These are phyloP conservation scores for Cytospora piceicola DNA, from an alignment of 2,329 filamentous ascomycete genomes.

Conservation along the genomic window DNA sequence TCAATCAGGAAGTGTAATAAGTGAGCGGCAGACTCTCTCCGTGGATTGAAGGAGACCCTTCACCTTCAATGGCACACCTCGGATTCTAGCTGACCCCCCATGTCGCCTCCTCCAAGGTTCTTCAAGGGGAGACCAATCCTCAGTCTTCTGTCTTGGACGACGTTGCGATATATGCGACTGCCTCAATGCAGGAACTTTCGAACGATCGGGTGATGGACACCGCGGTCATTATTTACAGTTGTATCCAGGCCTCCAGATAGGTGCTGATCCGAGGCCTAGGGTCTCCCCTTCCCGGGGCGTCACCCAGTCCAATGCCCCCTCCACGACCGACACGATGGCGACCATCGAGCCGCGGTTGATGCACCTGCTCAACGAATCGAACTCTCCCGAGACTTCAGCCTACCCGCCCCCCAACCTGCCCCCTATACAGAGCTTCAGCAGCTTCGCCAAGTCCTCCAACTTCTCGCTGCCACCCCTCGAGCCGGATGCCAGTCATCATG, in stretches of 20 bases:
- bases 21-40: not conserved
- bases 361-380: conserved; percentile 64
- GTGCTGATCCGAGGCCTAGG: conserved; percentile 17
- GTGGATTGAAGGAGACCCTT: not conserved
- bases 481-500: conserved; percentile 44
- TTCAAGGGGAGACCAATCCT: not conserved
- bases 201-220: conserved; percentile 20
- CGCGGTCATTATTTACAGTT: conserved; percentile 8
- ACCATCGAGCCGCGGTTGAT: conserved; percentile 71
- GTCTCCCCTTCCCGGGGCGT: conserved; percentile 26
- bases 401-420: conserved; percentile 57
- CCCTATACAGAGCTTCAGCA: conserved; percentile 52
- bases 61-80: not conserved
- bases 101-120: conserved; percentile 1
- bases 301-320: conserved; percentile 43
- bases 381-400: conserved; percentile 42
- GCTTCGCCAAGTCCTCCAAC: conserved; percentile 49
- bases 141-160: not conserved
- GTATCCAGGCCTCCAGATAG: conserved; percentile 18
- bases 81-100: not conserved
- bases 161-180: not conserved
- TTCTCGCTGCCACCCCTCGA: conserved; percentile 57
- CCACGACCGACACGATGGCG: conserved; percentile 55
- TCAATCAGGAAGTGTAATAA: not conserved
- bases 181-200: conserved; percentile 4